Percentiles rank a stretch among this genome's conserved stretches.
These are phyloP conservation scores for Debaryomyces castellii DNA, from an alignment of 805 yeast species.

Conservation along the genomic window DNA sequence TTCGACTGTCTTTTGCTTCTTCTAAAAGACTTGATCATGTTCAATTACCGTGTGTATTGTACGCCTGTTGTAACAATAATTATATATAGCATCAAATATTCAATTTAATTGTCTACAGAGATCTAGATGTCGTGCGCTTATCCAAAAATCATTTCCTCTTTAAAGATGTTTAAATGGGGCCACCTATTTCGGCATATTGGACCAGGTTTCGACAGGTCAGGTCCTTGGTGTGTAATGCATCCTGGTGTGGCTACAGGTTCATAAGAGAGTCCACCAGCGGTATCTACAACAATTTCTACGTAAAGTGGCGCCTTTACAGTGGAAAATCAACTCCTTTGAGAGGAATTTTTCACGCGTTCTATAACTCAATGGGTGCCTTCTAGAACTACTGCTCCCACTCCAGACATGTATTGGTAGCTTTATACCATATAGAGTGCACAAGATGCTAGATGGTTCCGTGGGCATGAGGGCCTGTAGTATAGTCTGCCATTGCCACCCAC, in stretches of 20 bases:
- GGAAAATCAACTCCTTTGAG: neutral
- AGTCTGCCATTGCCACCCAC: no score
- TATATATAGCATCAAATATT: neutral
- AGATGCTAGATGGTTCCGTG: no score
- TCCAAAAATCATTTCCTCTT: no score
- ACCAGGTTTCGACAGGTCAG: no score
- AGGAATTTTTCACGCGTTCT: neutral
- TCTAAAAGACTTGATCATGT: slow-evolving; percentile 43
- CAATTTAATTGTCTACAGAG: neutral
- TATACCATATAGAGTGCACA: no score
- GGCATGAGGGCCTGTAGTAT: no score
- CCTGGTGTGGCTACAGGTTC: neutral
- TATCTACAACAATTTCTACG: neutral
- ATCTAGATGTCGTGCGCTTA: neutral
- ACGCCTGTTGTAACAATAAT: neutral
- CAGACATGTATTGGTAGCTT: neutral
- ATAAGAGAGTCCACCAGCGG: no score
- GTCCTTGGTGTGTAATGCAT: neutral
- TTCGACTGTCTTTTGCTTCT: slow-evolving; percentile 39
- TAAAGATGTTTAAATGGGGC: no score
- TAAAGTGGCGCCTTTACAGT: neutral
- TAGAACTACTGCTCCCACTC: neutral
- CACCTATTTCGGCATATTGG: no score
- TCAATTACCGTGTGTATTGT: neutral
- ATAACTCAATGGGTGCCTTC: neutral